phyloP scores from a whole-genome alignment of 495 filamentous ascomycete genomes.

The Neurospora intermedia region DNA sequence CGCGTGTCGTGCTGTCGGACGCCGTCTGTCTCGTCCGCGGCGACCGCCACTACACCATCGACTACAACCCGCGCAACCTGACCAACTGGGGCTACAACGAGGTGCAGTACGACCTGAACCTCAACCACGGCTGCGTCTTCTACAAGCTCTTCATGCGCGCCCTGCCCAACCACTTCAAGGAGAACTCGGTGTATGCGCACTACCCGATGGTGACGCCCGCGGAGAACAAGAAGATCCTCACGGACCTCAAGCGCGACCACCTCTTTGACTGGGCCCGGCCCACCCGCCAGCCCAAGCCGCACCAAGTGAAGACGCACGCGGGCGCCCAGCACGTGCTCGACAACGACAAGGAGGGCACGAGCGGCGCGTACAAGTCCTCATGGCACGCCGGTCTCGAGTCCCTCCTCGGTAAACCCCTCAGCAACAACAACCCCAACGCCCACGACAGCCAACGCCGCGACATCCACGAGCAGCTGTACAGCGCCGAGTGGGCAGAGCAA shows the following conservation, averaged over 20 bases:
- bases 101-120: constrained; percentile 36
- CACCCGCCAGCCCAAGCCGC: constrained; percentile 34
- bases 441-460: constrained; percentile 40
- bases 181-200: constrained; percentile 77
- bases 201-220: constrained; percentile 66
- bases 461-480: constrained; percentile 49
- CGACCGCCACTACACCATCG: constrained; percentile 73
- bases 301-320: constrained; percentile 49
- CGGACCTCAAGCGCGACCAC: constrained; percentile 55
- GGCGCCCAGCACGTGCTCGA: constrained; percentile 54
- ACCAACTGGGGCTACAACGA: constrained; percentile 68
- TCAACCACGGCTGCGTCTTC: constrained; percentile 74
- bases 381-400: constrained; percentile 49
- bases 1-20: constrained; percentile 74
- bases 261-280: constrained; percentile 65
- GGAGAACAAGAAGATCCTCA: constrained; percentile 66
- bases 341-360: constrained; percentile 24
- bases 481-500: constrained; percentile 40
- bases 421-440: constrained; percentile 28
- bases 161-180: constrained; percentile 70
- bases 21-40: constrained; percentile 77
- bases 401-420: constrained; percentile 30
- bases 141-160: constrained; percentile 74
- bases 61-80: constrained; percentile 62
- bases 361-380: constrained; percentile 52